Evolutionary conservation across 2,329 filamentous ascomycete species (phyloP), one percentile per base, ranked within the genome.

Genomic region (Aspergillus glaucus): DNA sequence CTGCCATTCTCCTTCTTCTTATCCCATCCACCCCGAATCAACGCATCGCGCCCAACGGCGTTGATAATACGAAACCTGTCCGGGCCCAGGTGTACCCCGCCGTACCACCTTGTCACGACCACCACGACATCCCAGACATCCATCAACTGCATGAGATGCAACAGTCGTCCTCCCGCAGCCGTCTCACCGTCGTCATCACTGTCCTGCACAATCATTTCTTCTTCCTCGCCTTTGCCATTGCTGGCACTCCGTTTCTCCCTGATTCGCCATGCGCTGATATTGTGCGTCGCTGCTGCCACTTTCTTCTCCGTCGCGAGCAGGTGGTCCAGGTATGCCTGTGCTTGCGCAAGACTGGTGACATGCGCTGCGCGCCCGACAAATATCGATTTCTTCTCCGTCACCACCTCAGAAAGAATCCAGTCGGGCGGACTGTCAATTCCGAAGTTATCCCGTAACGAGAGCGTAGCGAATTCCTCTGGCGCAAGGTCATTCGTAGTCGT

Each of bases 121-220:
- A 98, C 89, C 74, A 97, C 85, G 14, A 86, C 85, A 67, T 94
- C 82, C 90, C 91, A 96, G 9, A 94, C 77, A 62, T 91, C 88
- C 88, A 96, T 96, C 52, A 95, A 72, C 73, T 96, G 90, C 84
- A 98, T 86, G 26, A 98, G 74, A 71, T 95, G 89, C 51, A 97
- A 70, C 62, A 98, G 70, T 39, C 93, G 79, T 0, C 86, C 84
- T 0, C 93, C 93, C 0, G 93, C 93, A 5, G 93, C 93, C 22
- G 87, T 87, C 76, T 98, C 93, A 2, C 93, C 93, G 66, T 98
- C 93, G 61, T 98, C 93, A 61, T 98, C 88, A 63, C 86, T 96
- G 69, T 98, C 93, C 67, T 97, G 91, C 57, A 85, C 89, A 24
- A 74, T 73, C 45, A 77, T 78, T 49, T 74, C 77, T 4, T 73